Evolutionary conservation across 306 rosid genomes (phyloP).

Genomic region (Prinsepia uniflora): DNA sequence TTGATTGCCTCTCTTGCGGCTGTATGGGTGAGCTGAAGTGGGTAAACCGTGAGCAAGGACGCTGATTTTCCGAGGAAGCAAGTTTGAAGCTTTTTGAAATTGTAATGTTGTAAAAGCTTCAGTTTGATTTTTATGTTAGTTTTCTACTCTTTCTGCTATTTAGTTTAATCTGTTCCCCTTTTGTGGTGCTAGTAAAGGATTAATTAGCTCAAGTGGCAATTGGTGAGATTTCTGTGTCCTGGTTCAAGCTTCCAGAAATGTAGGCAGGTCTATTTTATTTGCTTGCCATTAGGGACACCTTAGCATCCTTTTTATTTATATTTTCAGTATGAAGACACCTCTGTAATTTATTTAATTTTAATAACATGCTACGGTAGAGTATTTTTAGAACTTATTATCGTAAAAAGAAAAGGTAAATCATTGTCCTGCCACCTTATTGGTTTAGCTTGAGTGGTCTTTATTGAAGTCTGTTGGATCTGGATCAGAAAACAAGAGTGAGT

Average conservation of each 20-base stretch:
- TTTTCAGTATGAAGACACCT: neutral
- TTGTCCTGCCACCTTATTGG: neutral
- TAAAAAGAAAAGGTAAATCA: too few relatives aligned
- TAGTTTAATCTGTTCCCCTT: neutral
- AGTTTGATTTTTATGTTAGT: neutral
- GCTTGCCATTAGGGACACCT: neutral
- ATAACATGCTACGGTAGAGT: neutral
- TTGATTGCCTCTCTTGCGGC: neutral
- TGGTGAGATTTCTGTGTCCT: neutral
- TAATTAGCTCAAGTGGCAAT: constrained; percentile 2
- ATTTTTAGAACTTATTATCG: too few relatives aligned
- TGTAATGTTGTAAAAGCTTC: constrained; percentile 16
- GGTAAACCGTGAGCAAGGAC: neutral
- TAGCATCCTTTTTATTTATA: neutral
- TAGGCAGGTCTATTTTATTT: neutral
- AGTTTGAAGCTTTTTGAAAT: constrained; percentile 12
- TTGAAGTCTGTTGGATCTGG: too few relatives aligned
- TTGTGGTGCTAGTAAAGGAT: neutral
- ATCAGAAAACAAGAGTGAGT: neutral
- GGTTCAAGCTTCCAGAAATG: neutral
- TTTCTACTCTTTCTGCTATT: neutral
- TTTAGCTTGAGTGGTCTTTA: too few relatives aligned
- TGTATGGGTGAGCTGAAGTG: neutral
- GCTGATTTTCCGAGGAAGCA: constrained; percentile 8
- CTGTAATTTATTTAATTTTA: neutral